Evolutionary conservation across 371 early-diverging fungal species (phyloP), one percentile per base, ranked within the genome.

Genomic region (Mortierella sp.): DNA sequence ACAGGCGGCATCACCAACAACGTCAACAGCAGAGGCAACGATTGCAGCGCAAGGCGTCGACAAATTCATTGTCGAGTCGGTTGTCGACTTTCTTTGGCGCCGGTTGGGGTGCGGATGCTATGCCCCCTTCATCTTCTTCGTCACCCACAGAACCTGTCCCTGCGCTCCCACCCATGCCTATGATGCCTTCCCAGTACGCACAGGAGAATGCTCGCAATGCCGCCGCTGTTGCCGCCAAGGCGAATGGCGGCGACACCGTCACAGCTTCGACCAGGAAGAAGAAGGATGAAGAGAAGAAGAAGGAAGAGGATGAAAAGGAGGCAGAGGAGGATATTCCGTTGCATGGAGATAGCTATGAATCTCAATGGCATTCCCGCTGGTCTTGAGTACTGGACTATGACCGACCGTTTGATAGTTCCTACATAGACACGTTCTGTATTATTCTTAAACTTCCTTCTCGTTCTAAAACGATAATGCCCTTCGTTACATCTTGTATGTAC

Each of bases 1-100:
- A 84, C 54, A 72, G 85, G 71, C 72, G 77, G 54, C 85, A 84
- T 79, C 85, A 81, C n/a, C 85, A 76, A 14, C 85, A 84, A 38
- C 81, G 85, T n/a, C 79, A 70, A 27, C 83, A 78, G 18, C 60
- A 74, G 24, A 60, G 75, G 58, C 44, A 73, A 14, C 75, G 76
- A 41, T 49, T 84, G 63, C 76, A 43, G 8, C 81, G 76, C 27
- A 70, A 74, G 16, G 72, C 74, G 6, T 84, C 85, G 4, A 84
- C 71, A 43, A 78, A 21, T 7, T 84, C 85, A 21, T 43, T 84
- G n/a, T 84, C 85, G 21, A 84, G 85, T 44, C 81, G 85, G 8
- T 44, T 84, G 46, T 84, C 85, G 49, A 54, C 79, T 7, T 84
- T 84, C 79, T 84, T 84, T 84, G 85, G 85, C 3, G 48, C 76